Evolutionary conservation across 2,329 filamentous ascomycete species (phyloP), one percentile per base, ranked within the genome.

Genomic region (Sporothrix inflata): DNA sequence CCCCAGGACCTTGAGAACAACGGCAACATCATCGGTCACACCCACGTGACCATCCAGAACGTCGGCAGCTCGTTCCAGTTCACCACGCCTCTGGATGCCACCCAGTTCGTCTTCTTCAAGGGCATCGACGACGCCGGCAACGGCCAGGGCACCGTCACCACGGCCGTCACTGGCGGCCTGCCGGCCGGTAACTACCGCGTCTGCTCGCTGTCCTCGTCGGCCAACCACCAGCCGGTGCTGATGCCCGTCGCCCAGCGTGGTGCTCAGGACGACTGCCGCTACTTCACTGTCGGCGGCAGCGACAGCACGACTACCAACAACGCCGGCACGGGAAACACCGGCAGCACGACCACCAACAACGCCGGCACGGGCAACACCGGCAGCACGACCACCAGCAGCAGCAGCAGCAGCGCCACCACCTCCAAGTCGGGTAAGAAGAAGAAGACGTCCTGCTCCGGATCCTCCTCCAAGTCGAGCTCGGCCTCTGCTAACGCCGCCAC

Each of bases 201-300:
- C 74, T 91, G 89, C 84, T 88, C 86, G 77, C 89, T 91, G 86
- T 84, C 85, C 38, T 81, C 85, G 73, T 81, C 89, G n/a, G 82
- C 87, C 76, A 91, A 91, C 83, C 89, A 91, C 78, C 88, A 91
- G 81, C 88, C 88, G 72, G 87, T 90, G 11, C 78, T 90, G 71
- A 90, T 90, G 88, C 88, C 89, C 69, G 86, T 91, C 70, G 89
- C 89, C 71, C 89, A 91, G 81, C 87, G 89, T 79, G 89, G 89
- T 80, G 84, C 87, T 61, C 89, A 91, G 78, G 89, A 91, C 76
- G 89, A 91, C 78, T 91, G 89, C 78, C 82, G 85, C 68, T 87
- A 87, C 77, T 88, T 90, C 77, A 87, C 84, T 60, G 87, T 89
- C n/a, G 79, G 77, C 38, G 74, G 51, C 53, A 72, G 49, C 63